phyloP scores from a whole-genome alignment of 495 filamentous ascomycete genomes.

The Friedmanniomyces endolithicus region DNA sequence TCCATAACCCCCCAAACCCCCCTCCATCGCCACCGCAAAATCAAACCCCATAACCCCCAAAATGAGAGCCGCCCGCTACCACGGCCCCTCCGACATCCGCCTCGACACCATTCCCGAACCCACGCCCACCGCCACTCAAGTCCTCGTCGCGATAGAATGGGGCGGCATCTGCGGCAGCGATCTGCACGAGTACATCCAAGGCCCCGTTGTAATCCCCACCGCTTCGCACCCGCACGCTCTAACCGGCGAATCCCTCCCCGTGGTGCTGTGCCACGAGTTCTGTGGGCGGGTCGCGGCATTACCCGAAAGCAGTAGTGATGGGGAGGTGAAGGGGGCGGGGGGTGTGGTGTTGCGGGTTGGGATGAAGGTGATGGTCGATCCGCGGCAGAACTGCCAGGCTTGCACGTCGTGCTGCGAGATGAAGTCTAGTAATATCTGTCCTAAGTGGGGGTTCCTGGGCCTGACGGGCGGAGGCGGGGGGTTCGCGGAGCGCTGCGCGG shows the following conservation, averaged over 20 bases:
- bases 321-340: background rate
- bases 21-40: no score
- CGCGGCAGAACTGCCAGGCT: slow-evolving; percentile 13
- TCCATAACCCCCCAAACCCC: no score
- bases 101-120: slow-evolving; percentile 7
- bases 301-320: background rate
- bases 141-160: slow-evolving; percentile 13
- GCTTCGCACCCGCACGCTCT: slow-evolving; percentile 6
- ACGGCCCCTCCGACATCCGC: slow-evolving; percentile 6
- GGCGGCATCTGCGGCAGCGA: slow-evolving; percentile 23
- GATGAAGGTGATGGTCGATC: slow-evolving; percentile 18
- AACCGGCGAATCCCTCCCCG: slow-evolving; percentile 13
- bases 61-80: slow-evolving; percentile 15
- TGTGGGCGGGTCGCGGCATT: slow-evolving; percentile 11
- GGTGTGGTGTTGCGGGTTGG: slow-evolving; percentile 8
- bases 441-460: slow-evolving; percentile 17
- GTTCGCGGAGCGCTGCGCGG: slow-evolving; percentile 17
- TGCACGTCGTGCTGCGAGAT: slow-evolving; percentile 10
- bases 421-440: slow-evolving; percentile 9
- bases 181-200: slow-evolving; percentile 19
- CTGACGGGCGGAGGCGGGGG: slow-evolving; percentile 20
- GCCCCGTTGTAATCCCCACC: slow-evolving; percentile 16
- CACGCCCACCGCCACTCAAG: background rate
- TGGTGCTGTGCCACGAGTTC: slow-evolving; percentile 21
- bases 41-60: background rate